phyloP scores from a whole-genome alignment of 305 asterid species.

The Stenogyne calaminthoides region DNA sequence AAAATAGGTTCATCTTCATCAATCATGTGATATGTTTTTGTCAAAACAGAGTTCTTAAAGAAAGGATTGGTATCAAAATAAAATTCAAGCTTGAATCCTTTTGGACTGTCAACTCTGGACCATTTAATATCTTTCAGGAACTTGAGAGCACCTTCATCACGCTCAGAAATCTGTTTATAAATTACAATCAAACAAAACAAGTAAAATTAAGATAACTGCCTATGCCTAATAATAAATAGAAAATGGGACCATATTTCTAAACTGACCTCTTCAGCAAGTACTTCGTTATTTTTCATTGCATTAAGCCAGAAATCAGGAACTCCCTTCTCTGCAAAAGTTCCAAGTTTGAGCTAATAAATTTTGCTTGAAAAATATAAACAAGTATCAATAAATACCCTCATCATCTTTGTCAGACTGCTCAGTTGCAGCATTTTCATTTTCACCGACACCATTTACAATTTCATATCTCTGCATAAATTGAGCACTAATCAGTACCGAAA shows the following conservation, averaged over 20 bases:
- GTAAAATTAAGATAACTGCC: background rate
- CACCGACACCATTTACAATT: conserved; percentile 64
- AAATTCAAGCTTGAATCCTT: conserved; percentile 86
- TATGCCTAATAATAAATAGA: background rate
- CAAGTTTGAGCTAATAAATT: conserved; percentile 10
- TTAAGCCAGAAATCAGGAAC: conserved; percentile 84
- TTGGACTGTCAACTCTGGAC: conserved; percentile 66
- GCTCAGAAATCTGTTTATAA: conserved; percentile 83
- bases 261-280: conserved; percentile 71
- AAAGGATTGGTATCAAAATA: conserved; percentile 68
- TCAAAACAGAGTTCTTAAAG: conserved; percentile 72
- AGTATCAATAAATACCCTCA: conserved; percentile 32
- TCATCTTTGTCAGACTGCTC: conserved; percentile 36
- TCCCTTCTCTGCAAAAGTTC: conserved; percentile 59
- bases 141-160: conserved; percentile 77
- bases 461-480: conserved; percentile 55
- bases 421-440: conserved; percentile 43
- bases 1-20: conserved; percentile 83
- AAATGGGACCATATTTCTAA: background rate
- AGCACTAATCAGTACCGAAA: background rate
- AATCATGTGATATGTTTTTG: conserved; percentile 84
- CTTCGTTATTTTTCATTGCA: conserved; percentile 78
- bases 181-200: background rate
- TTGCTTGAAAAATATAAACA: background rate
- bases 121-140: conserved; percentile 84